Base-by-base conservation (phyloP, 2,329 filamentous ascomycete genomes). In the Neonectria faginata region DNA sequence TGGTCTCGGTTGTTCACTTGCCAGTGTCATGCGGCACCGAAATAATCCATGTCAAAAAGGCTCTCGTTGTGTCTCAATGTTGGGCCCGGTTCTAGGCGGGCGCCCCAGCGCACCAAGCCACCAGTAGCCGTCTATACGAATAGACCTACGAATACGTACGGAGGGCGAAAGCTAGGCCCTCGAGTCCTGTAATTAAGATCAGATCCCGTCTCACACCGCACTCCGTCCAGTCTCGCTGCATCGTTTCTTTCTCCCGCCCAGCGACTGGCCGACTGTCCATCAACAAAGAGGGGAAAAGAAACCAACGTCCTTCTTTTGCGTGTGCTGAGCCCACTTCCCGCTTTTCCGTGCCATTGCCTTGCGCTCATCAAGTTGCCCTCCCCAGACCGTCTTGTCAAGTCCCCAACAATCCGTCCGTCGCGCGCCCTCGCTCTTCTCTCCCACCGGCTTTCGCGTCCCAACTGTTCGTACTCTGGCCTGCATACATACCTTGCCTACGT, bases 361-460 rank as follows among this genome's bases (percentile, higher is more conserved):
- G 22, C 55, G 44, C 42, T 27, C 56, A 39, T 39, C 33, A 45
- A 51, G 44, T 36, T 51, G 48, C 60, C 60, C 44, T 45, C 56
- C 51, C 45, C 16, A 47, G 27, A 59, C 48, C 36, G 36, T 39
- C 14, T 16, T 39, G 36, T 39, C 36, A 7, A 36, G 9, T 52
- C 48, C 61, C 61, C 61, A 64, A 64, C 61, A 64, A 64, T 64
- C 61, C 56, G 36, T 42, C 29, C 48, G 18, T 54, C 52, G 18
- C 59, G 56, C 60, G 27, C 39, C 45, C 61, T 57, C 60, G 36
- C 55, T 51, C 33, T 57, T 51, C 50, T 51, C 52, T 51, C 51
- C 56, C 61, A 64, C 61, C 29, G 25, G 56, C 56, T 45, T 59
- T 12, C 48, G 8, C 27, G n/a, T 55, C 50, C 31, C 51, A 60